Percentiles rank a stretch among this genome's conserved stretches.
Evolutionary conservation across 768 basidiomycete genomes (phyloP).

Genomic region (Piloderma croceum): DNA sequence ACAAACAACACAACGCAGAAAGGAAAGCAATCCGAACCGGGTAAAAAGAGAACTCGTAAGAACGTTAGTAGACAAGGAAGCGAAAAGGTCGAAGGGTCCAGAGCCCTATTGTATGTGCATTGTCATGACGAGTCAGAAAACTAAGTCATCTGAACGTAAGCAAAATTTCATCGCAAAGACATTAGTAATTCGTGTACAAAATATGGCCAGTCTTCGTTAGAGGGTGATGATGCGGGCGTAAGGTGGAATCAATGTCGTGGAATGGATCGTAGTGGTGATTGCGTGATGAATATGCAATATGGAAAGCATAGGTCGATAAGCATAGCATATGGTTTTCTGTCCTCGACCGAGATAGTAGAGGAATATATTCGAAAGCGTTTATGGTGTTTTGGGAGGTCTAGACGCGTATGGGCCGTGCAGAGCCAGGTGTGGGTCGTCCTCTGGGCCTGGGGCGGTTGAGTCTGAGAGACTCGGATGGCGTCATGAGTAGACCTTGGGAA

Average conservation of each 20-base stretch:
- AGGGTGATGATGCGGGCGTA: background rate
- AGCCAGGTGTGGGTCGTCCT: constrained; percentile 34
- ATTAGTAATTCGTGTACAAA: background rate
- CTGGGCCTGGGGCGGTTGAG: constrained; percentile 42
- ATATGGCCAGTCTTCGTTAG: background rate
- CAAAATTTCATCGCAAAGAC: background rate
- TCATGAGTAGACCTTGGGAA: constrained; percentile 38
- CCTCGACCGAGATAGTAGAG: constrained; percentile 3
- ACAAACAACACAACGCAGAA: background rate
- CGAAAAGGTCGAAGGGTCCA: background rate
- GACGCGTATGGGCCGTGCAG: constrained; percentile 21
- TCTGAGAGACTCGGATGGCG: constrained; percentile 45
- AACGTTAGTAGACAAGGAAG: background rate
- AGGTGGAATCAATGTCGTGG: too few relatives aligned
- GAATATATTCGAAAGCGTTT: background rate
- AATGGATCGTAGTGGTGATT: too few relatives aligned
- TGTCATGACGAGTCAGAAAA: background rate
- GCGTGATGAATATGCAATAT: background rate
- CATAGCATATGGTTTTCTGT: constrained; percentile 36
- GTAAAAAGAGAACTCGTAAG: background rate
- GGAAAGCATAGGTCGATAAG: constrained; percentile 23
- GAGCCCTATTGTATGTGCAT: too few relatives aligned
- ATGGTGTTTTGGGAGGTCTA: constrained; percentile 10
- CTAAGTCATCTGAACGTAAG: background rate
- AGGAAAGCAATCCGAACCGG: background rate